phyloP scores from a whole-genome alignment of 805 yeast genomes.

The Candida schatavii region DNA sequence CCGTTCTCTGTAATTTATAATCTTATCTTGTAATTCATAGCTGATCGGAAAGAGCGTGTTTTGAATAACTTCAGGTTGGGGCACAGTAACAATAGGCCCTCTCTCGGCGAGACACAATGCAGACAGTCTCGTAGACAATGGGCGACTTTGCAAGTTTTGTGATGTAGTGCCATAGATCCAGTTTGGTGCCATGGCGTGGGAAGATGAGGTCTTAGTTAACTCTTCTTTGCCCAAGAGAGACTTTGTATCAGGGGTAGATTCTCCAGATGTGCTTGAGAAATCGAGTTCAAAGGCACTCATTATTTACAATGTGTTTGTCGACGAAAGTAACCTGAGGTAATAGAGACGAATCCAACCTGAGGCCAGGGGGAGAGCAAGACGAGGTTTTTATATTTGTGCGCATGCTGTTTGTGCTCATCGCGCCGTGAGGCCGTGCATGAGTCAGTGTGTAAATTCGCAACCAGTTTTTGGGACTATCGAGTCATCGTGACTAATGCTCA shows the following conservation, averaged over 20 bases:
- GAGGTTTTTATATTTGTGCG: no score
- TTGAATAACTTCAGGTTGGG: slow-evolving; percentile 45
- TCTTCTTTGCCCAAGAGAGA: not conserved
- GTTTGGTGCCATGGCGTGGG: slow-evolving; percentile 7
- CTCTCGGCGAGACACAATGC: slow-evolving; percentile 23
- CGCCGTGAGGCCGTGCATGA: no score
- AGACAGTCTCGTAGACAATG: slow-evolving; percentile 6
- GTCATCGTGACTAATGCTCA: no score
- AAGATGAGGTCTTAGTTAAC: not conserved
- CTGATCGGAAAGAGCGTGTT: slow-evolving; percentile 35
- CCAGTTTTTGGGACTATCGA: no score
- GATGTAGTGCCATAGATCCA: slow-evolving; percentile 15
- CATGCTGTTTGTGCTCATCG: no score
- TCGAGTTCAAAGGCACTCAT: no score
- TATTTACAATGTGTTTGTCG: no score
- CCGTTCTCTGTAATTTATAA: slow-evolving; percentile 26
- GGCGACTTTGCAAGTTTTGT: not conserved
- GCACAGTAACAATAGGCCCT: slow-evolving; percentile 32
- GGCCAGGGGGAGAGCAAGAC: no score
- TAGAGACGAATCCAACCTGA: no score
- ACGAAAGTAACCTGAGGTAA: no score
- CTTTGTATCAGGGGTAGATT: not conserved
- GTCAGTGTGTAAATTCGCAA: no score
- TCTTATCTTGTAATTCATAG: slow-evolving; percentile 22
- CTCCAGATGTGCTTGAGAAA: not conserved